Evolutionary conservation across 306 rosid genomes (phyloP), one percentile per base, ranked within the genome.

Genomic region (Hippophae rhamnoides): DNA sequence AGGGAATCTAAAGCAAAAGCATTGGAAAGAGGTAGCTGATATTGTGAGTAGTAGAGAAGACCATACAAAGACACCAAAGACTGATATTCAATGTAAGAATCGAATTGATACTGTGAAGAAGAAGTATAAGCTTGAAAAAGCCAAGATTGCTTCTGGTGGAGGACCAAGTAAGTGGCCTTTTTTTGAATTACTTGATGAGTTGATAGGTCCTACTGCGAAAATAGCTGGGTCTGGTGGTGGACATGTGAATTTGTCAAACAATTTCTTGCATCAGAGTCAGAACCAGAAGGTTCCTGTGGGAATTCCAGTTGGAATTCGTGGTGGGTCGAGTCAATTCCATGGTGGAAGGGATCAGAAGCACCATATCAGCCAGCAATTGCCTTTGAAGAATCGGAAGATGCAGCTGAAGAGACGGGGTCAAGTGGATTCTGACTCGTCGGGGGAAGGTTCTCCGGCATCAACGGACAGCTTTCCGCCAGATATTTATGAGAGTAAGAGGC

Each of bases 1-100:
- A 23, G 99, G 99, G 57, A 93, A 93, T 73, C 77, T 93, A 82
- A 93, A 93, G 75, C 99, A 93, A 74, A 89, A 86, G 78, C 97
- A 93, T 79, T 93, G 99, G 99, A 84, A 79, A 64, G 99, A 93
- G 74, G 99, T 93, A 2, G 96, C 99, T 13, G 97, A 93, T 59
- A 81, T 93, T 57, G 95, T 88, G 56, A 82, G 89, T 49, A 72
- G 84, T 8, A 79, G 90, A 13, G 99, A 86, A 43, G 94, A 93
- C 61, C 84, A 86, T 14, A 26, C 67, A 8, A 93, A 89, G 69
- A 62, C 65, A 13, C 90, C 95, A 10, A 86, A 84, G 61, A 86
- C 95, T 7, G 99, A 93, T 57, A 81, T 93, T 3, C 99, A 93
- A 84, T 93, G 99, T 60, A 93, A 93, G 74, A 93, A 93, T 57